phyloP scores from a whole-genome alignment of 495 filamentous ascomycete genomes.

The Daldinia concentrica region DNA sequence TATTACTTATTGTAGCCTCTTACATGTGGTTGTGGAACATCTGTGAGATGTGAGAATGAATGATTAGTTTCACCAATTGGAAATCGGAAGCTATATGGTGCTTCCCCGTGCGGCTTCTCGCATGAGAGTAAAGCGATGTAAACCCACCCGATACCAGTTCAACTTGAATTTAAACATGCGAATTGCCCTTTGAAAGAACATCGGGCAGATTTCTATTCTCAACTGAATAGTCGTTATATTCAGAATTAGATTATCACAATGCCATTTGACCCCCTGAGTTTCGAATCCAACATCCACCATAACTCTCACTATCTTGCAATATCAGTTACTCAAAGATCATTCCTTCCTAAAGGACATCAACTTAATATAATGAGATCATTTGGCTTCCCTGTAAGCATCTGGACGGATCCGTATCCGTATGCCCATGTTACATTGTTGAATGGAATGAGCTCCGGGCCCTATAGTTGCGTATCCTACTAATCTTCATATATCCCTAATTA shows the following conservation, averaged over 20 bases:
- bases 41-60: not conserved
- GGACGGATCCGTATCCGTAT: not conserved
- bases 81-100: not conserved
- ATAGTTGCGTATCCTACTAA: too few relatives aligned
- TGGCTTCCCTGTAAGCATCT: not conserved
- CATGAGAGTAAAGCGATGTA: not conserved
- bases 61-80: not conserved
- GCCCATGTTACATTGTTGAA: not conserved
- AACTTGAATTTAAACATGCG: too few relatives aligned
- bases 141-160: not conserved
- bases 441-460: not conserved
- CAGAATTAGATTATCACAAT: too few relatives aligned
- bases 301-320: too few relatives aligned
- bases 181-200: too few relatives aligned
- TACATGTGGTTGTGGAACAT: not conserved
- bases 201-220: too few relatives aligned
- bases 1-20: not conserved
- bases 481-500: not conserved
- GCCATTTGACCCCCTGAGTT: too few relatives aligned
- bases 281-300: too few relatives aligned
- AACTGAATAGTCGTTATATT: too few relatives aligned
- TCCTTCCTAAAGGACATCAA: not conserved
- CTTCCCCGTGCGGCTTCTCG: constrained; percentile 6
- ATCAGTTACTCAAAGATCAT: too few relatives aligned
- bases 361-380: too few relatives aligned